Conservation (phyloP, 805 yeast species). For the Candida railenensis region DNA sequence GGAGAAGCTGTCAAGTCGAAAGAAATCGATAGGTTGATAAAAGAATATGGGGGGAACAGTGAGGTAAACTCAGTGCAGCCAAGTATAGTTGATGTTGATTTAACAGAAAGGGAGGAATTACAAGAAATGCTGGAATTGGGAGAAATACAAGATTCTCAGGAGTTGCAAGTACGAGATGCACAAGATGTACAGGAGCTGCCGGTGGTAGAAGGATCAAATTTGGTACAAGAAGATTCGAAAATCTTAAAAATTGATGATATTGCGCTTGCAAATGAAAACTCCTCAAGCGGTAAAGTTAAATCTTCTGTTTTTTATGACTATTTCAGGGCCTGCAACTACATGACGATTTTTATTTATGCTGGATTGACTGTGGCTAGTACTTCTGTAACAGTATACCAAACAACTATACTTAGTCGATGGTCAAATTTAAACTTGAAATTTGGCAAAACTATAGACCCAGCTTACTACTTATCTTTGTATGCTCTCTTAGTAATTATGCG, state of each 20-base stretch:
- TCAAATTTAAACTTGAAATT: constrained; percentile 26
- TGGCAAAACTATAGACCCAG: constrained; percentile 24
- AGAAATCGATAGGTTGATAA: constrained; percentile 17
- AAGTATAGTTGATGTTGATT: constrained; percentile 12
- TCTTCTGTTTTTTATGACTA: constrained; percentile 26
- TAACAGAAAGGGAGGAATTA: background rate
- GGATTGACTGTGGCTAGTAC: constrained; percentile 19
- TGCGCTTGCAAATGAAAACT: constrained; percentile 24
- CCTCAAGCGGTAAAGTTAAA: constrained; percentile 26
- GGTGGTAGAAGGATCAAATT: background rate
- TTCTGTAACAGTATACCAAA: constrained; percentile 18
- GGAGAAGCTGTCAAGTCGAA: constrained; percentile 40
- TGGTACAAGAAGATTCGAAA: background rate
- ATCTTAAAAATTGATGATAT: constrained; percentile 7
- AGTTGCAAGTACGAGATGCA: background rate
- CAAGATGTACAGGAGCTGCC: background rate
- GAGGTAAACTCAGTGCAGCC: constrained; percentile 11
- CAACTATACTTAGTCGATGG: constrained; percentile 32
- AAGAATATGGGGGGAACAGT: constrained; percentile 11
- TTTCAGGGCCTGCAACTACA: constrained; percentile 31
- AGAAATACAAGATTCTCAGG: background rate
- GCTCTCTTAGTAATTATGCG: constrained; percentile 25
- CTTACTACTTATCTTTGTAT: constrained; percentile 24
- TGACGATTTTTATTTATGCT: constrained; percentile 21
- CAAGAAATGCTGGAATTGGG: background rate